Base-by-base conservation (phyloP, 2,329 filamentous ascomycete species). In the Colletotrichum sp. region DNA sequence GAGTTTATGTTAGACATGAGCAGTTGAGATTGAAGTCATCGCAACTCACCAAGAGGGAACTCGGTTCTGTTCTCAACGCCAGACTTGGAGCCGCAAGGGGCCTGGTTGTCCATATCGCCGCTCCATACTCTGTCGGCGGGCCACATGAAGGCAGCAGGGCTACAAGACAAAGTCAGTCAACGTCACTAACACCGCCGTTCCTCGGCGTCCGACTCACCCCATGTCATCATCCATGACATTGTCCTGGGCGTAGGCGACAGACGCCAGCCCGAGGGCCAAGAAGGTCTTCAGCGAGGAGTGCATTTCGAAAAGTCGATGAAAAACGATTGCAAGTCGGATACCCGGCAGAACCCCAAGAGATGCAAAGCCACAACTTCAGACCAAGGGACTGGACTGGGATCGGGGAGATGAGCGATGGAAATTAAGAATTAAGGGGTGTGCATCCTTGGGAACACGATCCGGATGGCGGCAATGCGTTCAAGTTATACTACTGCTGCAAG, bases 101-200 rank as follows among this genome's bases (percentile, higher is more conserved):
- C 84, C 15, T 81, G 87, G 79, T 91, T 91, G 79, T 91, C 90
- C 60, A 86, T 82, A 26, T 84, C 83, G 36, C 84, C 87, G 59
- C 84, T 84, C 89, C 89, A 92, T 63, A 82, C 81, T 39, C 90
- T 85, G 79, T 91, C 89, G 13, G 84, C 80, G 5, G 90, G 90
- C 90, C 90, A 92, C 79, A 91, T 82, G 79, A 92, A 90, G 10
- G 87, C 88, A 28, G 89, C 89, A 12, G 89, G 89, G 16, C 89
- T 57, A 21, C 6, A 4, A 64, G 7, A 24, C 34, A 24, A n/a
- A 8, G 62, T 64, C 89, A 64, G 34, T 30, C n/a, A 60, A 30
- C 59, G 28, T 21, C 59, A 34, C 7, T 8, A 32, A 34, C 30
- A 34, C 26, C 26, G 16, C 28, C 4, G 15, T n/a, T 30, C 16